phyloP scores from a whole-genome alignment of 164 flowering plant genomes.

The Aristolochia californica region DNA sequence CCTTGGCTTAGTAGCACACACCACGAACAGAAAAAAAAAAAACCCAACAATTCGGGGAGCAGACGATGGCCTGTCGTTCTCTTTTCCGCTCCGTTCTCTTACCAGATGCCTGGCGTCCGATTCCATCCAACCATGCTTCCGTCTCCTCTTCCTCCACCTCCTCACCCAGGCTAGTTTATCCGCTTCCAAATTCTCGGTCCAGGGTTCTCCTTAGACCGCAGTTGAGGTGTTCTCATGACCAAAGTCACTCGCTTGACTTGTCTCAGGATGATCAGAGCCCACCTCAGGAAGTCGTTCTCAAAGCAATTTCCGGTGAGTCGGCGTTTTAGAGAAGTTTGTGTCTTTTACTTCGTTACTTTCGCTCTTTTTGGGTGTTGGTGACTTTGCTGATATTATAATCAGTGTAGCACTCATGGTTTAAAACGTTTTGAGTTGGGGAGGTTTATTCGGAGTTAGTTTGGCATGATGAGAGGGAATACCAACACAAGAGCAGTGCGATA shows the following conservation, averaged over 20 bases:
- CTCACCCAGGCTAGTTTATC: conserved; percentile 11
- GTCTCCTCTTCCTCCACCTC: not conserved
- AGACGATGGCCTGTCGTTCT: conserved; percentile 27
- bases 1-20: no score
- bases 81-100: conserved; percentile 31
- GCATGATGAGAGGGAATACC: no score
- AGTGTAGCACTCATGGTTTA: no score
- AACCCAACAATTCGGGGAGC: not conserved
- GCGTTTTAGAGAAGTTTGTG: no score
- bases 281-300: conserved; percentile 90
- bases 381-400: no score
- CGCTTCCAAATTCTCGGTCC: conserved; percentile 4
- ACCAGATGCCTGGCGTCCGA: conserved; percentile 35
- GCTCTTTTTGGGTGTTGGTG: no score
- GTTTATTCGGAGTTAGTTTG: no score
- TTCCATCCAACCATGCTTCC: conserved; percentile 8
- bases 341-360: no score
- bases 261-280: conserved; percentile 48
- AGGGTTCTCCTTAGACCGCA: conserved; percentile 11
- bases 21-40: not conserved
- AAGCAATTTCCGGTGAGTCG: conserved; percentile 22
- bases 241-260: conserved; percentile 12
- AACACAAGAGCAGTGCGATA: no score
- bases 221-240: conserved; percentile 27
- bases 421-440: no score